Conservation (phyloP, 2,329 filamentous ascomycete genomes). For the Tolypocladium album region DNA sequence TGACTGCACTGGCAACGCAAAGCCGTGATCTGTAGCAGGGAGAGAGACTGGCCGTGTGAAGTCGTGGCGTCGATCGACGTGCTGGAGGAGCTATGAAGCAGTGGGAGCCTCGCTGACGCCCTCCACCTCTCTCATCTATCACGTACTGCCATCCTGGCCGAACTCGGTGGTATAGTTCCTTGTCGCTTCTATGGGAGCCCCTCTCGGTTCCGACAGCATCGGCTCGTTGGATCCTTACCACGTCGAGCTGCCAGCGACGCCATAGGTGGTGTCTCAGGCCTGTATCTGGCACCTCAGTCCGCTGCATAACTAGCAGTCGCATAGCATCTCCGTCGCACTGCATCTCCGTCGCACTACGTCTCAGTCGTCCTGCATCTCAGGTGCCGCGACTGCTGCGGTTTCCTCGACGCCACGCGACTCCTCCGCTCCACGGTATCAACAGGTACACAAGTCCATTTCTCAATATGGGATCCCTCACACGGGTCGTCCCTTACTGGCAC, state of each 20-base stretch:
- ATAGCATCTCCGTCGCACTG: neutral
- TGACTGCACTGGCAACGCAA: too few relatives aligned
- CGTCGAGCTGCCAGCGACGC: neutral
- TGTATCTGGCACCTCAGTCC: neutral
- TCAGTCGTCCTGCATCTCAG: neutral
- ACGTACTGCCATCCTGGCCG: neutral
- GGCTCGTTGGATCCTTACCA: neutral
- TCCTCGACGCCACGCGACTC: neutral
- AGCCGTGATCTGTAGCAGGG: neutral
- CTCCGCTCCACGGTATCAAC: neutral
- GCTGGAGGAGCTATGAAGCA: neutral
- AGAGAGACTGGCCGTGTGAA: neutral
- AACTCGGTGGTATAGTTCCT: neutral
- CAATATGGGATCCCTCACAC: conserved; percentile 24
- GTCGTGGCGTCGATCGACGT: neutral
- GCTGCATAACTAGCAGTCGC: too few relatives aligned
- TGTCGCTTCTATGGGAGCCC: neutral
- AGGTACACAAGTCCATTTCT: neutral
- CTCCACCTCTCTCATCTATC: neutral
- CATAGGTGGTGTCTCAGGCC: neutral
- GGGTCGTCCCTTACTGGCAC: conserved; percentile 61
- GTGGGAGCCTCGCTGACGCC: neutral
- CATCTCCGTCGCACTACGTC: neutral
- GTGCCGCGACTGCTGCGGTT: neutral
- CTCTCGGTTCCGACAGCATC: neutral